These are phyloP conservation scores for Leishmania tropica DNA, from an alignment of 208 protist genomes.

Conservation along the genomic window DNA sequence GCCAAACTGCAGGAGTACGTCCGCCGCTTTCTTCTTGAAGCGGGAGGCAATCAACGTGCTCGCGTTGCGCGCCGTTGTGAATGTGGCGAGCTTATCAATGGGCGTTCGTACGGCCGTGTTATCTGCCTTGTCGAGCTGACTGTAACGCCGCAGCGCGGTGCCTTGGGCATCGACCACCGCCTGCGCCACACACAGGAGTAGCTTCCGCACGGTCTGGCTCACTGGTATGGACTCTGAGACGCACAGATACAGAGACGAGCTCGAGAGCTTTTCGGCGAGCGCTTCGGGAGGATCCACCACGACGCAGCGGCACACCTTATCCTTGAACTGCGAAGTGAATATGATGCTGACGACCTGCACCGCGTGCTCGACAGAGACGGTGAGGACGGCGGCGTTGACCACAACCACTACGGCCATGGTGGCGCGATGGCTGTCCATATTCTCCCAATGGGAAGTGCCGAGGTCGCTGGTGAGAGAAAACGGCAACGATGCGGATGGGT, in stretches of 20 bases:
- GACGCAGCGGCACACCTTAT: slow-evolving; percentile 78
- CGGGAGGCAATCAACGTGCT: slow-evolving; percentile 25
- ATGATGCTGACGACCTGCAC: slow-evolving; percentile 56
- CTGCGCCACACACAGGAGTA: slow-evolving; percentile 47
- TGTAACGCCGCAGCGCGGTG: slow-evolving; percentile 20
- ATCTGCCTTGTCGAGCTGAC: slow-evolving; percentile 27
- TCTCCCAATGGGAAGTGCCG: slow-evolving; percentile 73
- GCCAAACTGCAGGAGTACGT: slow-evolving; percentile 73
- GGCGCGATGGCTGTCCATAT: slow-evolving; percentile 68
- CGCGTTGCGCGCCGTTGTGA: slow-evolving; percentile 14
- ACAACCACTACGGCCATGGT: slow-evolving; percentile 70
- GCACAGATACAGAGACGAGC: slow-evolving; percentile 21
- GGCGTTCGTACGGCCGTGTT: slow-evolving; percentile 34
- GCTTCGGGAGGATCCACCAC: slow-evolving; percentile 51
- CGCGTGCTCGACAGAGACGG: slow-evolving; percentile 30
- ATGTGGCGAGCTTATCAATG: slow-evolving; percentile 32
- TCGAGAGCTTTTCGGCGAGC: slow-evolving; percentile 16
- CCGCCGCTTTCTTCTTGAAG: slow-evolving; percentile 64
- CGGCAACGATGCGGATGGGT: slow-evolving; percentile 25
- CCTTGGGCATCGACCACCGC: slow-evolving; percentile 31
- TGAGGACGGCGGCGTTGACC: slow-evolving; percentile 44
- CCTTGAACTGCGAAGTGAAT: slow-evolving; percentile 63
- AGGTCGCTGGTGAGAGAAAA: slow-evolving; percentile 50
- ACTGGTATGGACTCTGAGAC: slow-evolving; percentile 23
- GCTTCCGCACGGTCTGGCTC: slow-evolving; percentile 32